phyloP scores from a whole-genome alignment of 2,329 filamentous ascomycete species.

The Pseudogymnoascus sp. region DNA sequence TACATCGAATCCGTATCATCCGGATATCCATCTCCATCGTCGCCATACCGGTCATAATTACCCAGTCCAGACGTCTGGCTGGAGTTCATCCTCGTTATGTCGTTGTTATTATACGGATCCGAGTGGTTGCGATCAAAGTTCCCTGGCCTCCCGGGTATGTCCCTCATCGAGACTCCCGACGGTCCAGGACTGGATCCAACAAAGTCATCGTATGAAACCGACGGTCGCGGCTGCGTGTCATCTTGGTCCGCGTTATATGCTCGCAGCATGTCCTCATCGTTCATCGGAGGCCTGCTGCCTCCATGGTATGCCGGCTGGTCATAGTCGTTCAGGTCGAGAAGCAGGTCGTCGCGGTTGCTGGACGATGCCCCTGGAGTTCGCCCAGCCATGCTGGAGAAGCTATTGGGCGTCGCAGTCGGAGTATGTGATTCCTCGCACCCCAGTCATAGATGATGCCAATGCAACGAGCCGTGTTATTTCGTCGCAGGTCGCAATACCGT shows the following conservation, averaged over 20 bases:
- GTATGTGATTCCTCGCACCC: background rate
- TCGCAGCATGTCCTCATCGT: constrained; percentile 73
- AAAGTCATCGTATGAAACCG: constrained; percentile 91
- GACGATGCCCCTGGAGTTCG: constrained; percentile 45
- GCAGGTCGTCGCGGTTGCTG: constrained; percentile 46
- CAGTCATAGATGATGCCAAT: constrained; percentile 8
- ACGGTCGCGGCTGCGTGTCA: constrained; percentile 62
- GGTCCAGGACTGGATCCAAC: constrained; percentile 55
- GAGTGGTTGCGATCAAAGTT: constrained; percentile 18
- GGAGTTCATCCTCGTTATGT: constrained; percentile 39
- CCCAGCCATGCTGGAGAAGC: constrained; percentile 51
- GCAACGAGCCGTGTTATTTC: background rate
- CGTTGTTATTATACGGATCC: constrained; percentile 20
- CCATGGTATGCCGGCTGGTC: constrained; percentile 64
- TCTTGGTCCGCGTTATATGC: constrained; percentile 60
- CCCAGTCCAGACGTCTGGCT: constrained; percentile 75
- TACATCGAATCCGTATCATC: constrained; percentile 69
- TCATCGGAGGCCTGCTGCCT: constrained; percentile 69
- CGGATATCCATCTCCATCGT: constrained; percentile 74
- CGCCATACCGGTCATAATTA: constrained; percentile 87
- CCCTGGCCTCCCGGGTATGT: constrained; percentile 30
- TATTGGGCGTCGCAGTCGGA: constrained; percentile 22
- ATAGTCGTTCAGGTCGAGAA: constrained; percentile 64
- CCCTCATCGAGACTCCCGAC: constrained; percentile 41
- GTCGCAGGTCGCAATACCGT: background rate